Evolutionary conservation across 129 eudicot genomes (phyloP).

Genomic region (Apium graveolens): DNA sequence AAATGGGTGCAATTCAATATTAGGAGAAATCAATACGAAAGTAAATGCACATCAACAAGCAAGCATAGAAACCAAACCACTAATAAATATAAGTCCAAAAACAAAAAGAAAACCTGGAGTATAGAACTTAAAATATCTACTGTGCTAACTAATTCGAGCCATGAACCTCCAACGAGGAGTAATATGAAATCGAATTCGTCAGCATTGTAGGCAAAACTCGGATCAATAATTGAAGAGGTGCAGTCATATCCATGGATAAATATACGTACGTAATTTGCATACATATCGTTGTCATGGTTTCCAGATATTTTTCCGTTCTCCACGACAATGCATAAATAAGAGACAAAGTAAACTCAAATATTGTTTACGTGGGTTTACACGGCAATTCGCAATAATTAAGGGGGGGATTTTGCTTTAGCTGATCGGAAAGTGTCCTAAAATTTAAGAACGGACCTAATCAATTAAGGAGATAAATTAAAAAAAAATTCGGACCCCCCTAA

Average conservation of each 20-base stretch:
- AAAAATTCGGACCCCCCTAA: too few relatives aligned
- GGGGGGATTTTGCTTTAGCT: background rate
- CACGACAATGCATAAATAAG: background rate
- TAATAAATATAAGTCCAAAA: too few relatives aligned
- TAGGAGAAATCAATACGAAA: too few relatives aligned
- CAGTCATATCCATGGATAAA: background rate
- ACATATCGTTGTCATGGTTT: background rate
- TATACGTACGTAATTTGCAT: too few relatives aligned
- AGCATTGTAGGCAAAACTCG: background rate
- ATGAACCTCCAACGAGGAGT: background rate
- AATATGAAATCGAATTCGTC: too few relatives aligned
- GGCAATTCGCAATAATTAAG: background rate
- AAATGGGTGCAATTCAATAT: too few relatives aligned
- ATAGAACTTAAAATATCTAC: too few relatives aligned
- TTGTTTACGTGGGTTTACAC: slow-evolving; percentile 2
- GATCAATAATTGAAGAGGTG: background rate
- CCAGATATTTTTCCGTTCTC: background rate
- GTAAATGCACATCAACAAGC: too few relatives aligned
- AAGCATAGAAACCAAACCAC: too few relatives aligned
- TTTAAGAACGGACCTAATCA: too few relatives aligned
- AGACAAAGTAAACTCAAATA: background rate
- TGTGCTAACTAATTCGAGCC: background rate
- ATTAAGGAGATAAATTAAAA: too few relatives aligned
- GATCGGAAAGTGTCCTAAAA: background rate
- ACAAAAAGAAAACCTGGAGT: too few relatives aligned